These are phyloP conservation scores for Coniochaeta pulveracea DNA, from an alignment of 2,329 filamentous ascomycete species.

Conservation along the genomic window DNA sequence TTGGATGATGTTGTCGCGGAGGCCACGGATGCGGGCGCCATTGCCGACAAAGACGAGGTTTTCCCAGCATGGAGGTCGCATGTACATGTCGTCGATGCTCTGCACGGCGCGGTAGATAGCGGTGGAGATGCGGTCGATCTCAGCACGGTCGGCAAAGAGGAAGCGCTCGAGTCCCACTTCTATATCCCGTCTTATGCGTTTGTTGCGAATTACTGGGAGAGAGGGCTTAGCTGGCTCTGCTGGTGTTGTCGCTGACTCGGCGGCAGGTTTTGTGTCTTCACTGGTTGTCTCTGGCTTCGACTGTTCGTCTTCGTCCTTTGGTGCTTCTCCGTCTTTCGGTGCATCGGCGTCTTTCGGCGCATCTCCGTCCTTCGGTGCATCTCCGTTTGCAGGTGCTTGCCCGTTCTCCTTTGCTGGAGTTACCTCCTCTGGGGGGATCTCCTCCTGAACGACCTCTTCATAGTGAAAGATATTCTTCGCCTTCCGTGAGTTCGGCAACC, in stretches of 20 bases:
- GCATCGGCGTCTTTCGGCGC: conserved; percentile 6
- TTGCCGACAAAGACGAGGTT: conserved; percentile 86
- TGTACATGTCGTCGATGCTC: conserved; percentile 71
- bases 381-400: conserved; percentile 3
- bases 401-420: not conserved
- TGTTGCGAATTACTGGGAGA: conserved; percentile 36
- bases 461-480: conserved; percentile 61
- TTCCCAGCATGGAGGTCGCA: conserved; percentile 83
- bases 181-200: conserved; percentile 52
- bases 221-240: conserved; percentile 14
- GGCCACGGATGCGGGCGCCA: conserved; percentile 61
- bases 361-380: conserved; percentile 4
- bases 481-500: conserved; percentile 63
- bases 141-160: conserved; percentile 52
- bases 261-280: conserved; percentile 7
- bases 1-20: conserved; percentile 78
- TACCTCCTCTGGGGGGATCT: conserved; percentile 21
- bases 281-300: conserved; percentile 2
- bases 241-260: conserved; percentile 8
- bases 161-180: conserved; percentile 72
- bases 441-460: conserved; percentile 53
- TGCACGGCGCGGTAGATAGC: conserved; percentile 77
- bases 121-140: conserved; percentile 75
- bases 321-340: conserved; percentile 5
- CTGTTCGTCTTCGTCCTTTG: not conserved